Base-by-base conservation (phyloP, 345 rosid genomes). In the Bretschneidera sinensis region DNA sequence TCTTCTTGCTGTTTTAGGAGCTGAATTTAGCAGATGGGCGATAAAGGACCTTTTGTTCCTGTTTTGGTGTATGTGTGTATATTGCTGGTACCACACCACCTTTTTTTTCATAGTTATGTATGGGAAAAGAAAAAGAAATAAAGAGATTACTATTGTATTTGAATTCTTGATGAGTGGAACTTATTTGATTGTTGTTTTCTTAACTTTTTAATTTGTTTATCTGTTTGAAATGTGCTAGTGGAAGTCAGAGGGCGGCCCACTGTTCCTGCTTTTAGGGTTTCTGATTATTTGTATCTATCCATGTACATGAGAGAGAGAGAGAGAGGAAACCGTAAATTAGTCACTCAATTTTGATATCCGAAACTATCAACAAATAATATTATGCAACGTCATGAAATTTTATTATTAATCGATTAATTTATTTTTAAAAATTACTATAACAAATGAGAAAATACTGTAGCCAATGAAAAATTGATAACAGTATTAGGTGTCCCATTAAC, bases 201-300 rank as follows among this genome's bases (percentile, higher is more conserved):
- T 16, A 57, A 43, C 21, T 60, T 71, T 60, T 68, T 47, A 55
- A 21, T 72, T 66, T 69, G 67, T 71, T 71, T 65, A 59, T 62
- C 24, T 62, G 21, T 55, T 53, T 62, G 39, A 48, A 63, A 43
- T 64, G 64, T 33, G 75, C 48, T 66, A 63, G 76, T 81, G 80
- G 80, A 75, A 65, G 78, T 73, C 75, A 66, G 71, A 71, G 57
- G 66, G 48, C 62, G 70, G 77, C 75, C 81, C 75, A 66, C 70
- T 59, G 31, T 54, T 59, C 79, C 57, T 71, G 65, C 75, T 73
- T 78, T 73, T 57, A 65, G 80, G 73, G 79, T 63, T 73, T 69
- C 58, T 67, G 51, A 28, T 51, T 23, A 21, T 58, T n/a, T n/a
- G n/a, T n/a, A n/a, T n/a, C n/a, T n/a, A n/a, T n/a, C n/a, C n/a